A percentile compares a stretch with the other conserved stretches of the same genome.
Evolutionary conservation across 306 rosid genomes (phyloP).

Genomic region (Morella rubra): DNA sequence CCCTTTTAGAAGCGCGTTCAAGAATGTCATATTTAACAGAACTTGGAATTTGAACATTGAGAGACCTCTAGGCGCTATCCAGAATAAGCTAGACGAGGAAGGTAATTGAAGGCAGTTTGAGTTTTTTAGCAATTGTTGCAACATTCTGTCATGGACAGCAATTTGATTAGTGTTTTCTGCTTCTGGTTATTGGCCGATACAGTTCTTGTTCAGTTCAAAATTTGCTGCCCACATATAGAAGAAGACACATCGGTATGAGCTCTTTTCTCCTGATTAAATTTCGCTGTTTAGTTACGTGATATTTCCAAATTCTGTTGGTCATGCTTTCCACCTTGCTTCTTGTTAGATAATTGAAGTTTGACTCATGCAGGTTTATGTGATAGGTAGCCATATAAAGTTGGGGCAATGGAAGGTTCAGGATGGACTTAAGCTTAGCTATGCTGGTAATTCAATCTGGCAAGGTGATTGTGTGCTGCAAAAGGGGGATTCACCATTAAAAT

Average conservation of each 20-base stretch:
- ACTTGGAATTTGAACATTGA: conserved; percentile 43
- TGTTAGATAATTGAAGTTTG: conserved; percentile 19
- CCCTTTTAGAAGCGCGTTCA: conserved; percentile 84
- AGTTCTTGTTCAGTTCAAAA: conserved; percentile 63
- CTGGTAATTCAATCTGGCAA: conserved; percentile 81
- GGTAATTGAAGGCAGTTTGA: conserved; percentile 43
- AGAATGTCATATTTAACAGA: conserved; percentile 64
- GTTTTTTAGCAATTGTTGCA: conserved; percentile 10
- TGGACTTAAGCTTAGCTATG: conserved; percentile 75
- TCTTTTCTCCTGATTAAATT: conserved; percentile 20
- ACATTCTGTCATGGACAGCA: conserved; percentile 21
- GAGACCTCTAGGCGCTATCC: conserved; percentile 44
- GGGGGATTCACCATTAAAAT: conserved; percentile 72
- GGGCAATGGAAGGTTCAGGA: conserved; percentile 74
- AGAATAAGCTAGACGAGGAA: conserved; percentile 44
- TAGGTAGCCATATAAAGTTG: conserved; percentile 67
- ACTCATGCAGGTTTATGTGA: conserved; percentile 62
- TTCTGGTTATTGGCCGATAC: conserved; percentile 51
- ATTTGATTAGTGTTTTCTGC: conserved; percentile 14
- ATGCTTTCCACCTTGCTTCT: conserved; percentile 17
- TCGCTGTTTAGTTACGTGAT: conserved; percentile 12
- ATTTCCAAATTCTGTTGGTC: conserved; percentile 8
- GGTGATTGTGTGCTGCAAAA: conserved; percentile 65
- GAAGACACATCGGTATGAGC: conserved; percentile 64
- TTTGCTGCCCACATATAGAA: conserved; percentile 74